Conservation (phyloP, 768 basidiomycete genomes). For the Chiua virens region DNA sequence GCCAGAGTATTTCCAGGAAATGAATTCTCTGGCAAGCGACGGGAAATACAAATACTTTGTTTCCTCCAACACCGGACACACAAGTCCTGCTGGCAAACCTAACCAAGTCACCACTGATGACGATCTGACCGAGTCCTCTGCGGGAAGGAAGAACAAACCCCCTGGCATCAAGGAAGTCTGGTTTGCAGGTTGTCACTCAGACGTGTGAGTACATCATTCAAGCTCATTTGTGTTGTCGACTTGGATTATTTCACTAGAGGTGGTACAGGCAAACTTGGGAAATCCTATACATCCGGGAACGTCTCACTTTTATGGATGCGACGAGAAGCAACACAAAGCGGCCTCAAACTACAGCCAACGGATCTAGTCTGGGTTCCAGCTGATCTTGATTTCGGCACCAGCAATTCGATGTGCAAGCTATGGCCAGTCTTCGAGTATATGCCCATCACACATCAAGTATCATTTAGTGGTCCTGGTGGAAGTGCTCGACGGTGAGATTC, state of each 20-base stretch:
- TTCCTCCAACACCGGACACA: not conserved
- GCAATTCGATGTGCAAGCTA: conserved; percentile 15
- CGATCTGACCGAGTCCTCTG: not conserved
- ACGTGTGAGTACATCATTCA: conserved; percentile 23
- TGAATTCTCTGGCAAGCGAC: conserved; percentile 19
- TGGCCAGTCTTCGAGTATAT: conserved; percentile 20
- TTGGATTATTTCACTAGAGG: conserved; percentile 12
- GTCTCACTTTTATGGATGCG: conserved; percentile 35
- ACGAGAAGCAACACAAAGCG: conserved; percentile 25
- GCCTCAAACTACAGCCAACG: conserved; percentile 26
- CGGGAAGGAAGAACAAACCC: not conserved
- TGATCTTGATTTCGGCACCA: conserved; percentile 23
- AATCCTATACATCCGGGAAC: conserved; percentile 19
- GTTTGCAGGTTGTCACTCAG: conserved; percentile 52
- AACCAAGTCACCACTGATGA: not conserved
- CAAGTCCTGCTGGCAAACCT: not conserved
- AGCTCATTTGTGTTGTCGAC: not conserved
- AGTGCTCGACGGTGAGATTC: conserved; percentile 16
- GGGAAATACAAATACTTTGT: conserved; percentile 4
- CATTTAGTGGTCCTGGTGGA: conserved; percentile 18
- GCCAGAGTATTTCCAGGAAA: conserved; percentile 36
- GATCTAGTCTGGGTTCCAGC: conserved; percentile 28
- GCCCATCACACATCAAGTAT: conserved; percentile 29
- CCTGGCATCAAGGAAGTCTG: conserved; percentile 58
- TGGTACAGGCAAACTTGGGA: conserved; percentile 20